Evolutionary conservation across 2,329 filamentous ascomycete genomes (phyloP).

Genomic region (Phyllosticta citribraziliensis): DNA sequence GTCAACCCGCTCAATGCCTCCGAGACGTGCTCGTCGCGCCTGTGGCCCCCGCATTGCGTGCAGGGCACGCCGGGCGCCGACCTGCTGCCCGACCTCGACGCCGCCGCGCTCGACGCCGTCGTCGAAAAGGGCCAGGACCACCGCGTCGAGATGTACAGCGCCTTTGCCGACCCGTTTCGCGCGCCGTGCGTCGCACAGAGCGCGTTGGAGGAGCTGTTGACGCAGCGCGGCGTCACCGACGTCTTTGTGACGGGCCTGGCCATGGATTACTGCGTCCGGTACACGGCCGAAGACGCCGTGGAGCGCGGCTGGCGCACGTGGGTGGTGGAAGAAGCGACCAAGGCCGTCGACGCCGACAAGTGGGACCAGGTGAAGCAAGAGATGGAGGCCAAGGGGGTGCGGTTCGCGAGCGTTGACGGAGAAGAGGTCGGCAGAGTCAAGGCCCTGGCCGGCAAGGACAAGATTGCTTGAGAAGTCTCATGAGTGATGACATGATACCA

Average conservation of each 20-base stretch:
- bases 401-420: conserved; percentile 49
- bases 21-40: conserved; percentile 54
- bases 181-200: conserved; percentile 54
- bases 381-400: conserved; percentile 51
- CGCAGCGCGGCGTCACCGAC: conserved; percentile 53
- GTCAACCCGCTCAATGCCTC: conserved; percentile 53
- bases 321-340: conserved; percentile 70
- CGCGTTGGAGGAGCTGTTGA: conserved; percentile 52
- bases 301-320: conserved; percentile 67
- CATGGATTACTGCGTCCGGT: conserved; percentile 79
- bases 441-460: neutral
- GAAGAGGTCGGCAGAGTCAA: conserved; percentile 46
- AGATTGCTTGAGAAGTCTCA: neutral
- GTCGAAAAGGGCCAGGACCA: conserved; percentile 69
- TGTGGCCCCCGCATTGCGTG: conserved; percentile 92
- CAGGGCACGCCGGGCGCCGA: conserved; percentile 62
- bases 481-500: neutral
- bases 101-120: conserved; percentile 36
- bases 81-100: conserved; percentile 58
- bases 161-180: conserved; percentile 63
- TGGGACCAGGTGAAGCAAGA: conserved; percentile 50
- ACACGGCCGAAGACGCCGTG: conserved; percentile 67
- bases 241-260: conserved; percentile 83
- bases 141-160: conserved; percentile 86
- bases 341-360: conserved; percentile 52